A percentile compares a stretch with the other conserved stretches of the same genome.
Evolutionary conservation across 1,139 yeast species (phyloP).

Genomic region (Zygosaccharomyces pseudobailii): DNA sequence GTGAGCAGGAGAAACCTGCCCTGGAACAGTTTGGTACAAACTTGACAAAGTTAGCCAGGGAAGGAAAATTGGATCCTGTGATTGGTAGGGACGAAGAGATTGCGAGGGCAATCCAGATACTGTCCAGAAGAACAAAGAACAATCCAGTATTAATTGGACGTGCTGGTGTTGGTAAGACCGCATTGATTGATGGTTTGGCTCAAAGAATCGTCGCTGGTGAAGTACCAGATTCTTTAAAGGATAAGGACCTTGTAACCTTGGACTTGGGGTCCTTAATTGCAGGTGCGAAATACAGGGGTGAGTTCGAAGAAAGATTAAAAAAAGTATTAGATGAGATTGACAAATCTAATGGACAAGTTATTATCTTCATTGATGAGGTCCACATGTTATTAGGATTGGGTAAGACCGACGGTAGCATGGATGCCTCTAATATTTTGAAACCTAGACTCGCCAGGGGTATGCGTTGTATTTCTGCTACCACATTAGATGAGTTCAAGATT

Average conservation of each 20-base stretch:
- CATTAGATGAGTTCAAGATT: conserved; percentile 82
- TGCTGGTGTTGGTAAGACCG: conserved; percentile 98
- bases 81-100: conserved; percentile 97
- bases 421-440: conserved; percentile 87
- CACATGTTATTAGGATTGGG: conserved; percentile 91
- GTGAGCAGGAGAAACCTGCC: conserved; percentile 64
- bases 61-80: conserved; percentile 93
- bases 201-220: conserved; percentile 87
- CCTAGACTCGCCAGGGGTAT: conserved; percentile 94
- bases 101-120: conserved; percentile 82
- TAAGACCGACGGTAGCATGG: conserved; percentile 92
- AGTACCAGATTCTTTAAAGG: conserved; percentile 90
- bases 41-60: conserved; percentile 76
- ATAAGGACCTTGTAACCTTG: conserved; percentile 73
- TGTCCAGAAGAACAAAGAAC: conserved; percentile 88
- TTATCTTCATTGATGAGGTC: conserved; percentile 87
- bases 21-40: conserved; percentile 84
- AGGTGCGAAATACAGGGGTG: conserved; percentile 98
- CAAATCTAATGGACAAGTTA: conserved; percentile 69
- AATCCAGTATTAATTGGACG: conserved; percentile 92
- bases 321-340: conserved; percentile 82
- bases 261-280: conserved; percentile 84
- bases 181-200: conserved; percentile 93
- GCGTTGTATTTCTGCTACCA: conserved; percentile 96
- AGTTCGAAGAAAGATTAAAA: conserved; percentile 94